Evolutionary conservation across 208 protist species (phyloP), one percentile per base, ranked within the genome.

Genomic region (Kentomonas sorsogonicus): DNA sequence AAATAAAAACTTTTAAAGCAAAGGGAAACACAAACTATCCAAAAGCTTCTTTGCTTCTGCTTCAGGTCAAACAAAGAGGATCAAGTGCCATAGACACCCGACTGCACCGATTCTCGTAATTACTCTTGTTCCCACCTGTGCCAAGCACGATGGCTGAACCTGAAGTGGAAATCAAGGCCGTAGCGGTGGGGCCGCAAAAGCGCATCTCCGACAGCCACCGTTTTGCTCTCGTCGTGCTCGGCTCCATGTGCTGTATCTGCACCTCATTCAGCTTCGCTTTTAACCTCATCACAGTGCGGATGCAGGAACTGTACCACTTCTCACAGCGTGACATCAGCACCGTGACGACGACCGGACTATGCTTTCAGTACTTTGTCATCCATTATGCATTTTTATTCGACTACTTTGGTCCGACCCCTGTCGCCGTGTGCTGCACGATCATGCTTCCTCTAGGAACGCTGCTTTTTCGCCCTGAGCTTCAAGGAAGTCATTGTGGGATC

Each of bases 321-420:
- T n/a, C n/a, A n/a, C n/a, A n/a, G n/a, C n/a, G n/a, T n/a, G n/a
- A n/a, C n/a, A n/a, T n/a, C n/a, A n/a, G n/a, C n/a, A n/a, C n/a
- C n/a, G n/a, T n/a, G n/a, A n/a, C n/a, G n/a, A n/a, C n/a, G n/a
- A n/a, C n/a, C n/a, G n/a, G n/a, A n/a, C n/a, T n/a, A n/a, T n/a
- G n/a, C 9, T 18, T 63, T 11, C 50, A 63, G 43, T 46, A 62
- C 34, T 59, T 77, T 15, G 61, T 53, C 27, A 46, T 82, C 29
- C 65, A 58, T 25, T 66, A 68, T 57, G 66, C 58, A 58, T 47
- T 60, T 27, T 11, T 77, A 18, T 82, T 71, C 56, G 74, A 82
- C 53, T 61, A 62, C 23, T 62, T 77, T 57, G 74, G 74, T 4
- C 59, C 74, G 2, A 36, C 54, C 15, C 69, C 69, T 29, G 43